phyloP scores from a whole-genome alignment of 306 rosid genomes.

The Chamaecrista fasciculata region DNA sequence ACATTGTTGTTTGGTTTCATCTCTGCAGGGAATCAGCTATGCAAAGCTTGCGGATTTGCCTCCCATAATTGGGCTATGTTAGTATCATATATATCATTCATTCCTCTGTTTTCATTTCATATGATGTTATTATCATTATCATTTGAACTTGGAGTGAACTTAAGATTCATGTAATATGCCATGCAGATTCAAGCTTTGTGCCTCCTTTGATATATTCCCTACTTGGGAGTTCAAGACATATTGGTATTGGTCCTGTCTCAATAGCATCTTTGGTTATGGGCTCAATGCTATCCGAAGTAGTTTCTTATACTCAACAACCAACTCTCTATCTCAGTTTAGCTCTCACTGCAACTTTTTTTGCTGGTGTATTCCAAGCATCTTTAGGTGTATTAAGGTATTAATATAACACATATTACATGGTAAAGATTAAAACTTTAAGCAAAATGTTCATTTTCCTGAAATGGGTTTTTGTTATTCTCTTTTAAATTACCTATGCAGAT shows the following conservation, averaged over 20 bases:
- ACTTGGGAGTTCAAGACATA: slow-evolving; percentile 90
- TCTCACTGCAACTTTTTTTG: slow-evolving; percentile 88
- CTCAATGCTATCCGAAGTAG: slow-evolving; percentile 77
- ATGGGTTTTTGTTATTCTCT: neutral
- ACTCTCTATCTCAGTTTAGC: slow-evolving; percentile 74
- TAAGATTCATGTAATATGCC: no score
- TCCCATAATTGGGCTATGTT: slow-evolving; percentile 86
- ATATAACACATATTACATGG: neutral
- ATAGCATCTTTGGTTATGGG: slow-evolving; percentile 98
- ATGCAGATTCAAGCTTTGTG: slow-evolving; percentile 94
- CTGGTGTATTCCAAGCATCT: slow-evolving; percentile 86
- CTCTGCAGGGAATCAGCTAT: slow-evolving; percentile 91
- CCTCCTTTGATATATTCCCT: slow-evolving; percentile 87
- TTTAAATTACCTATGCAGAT: slow-evolving; percentile 39
- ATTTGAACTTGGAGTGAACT: no score
- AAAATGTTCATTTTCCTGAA: neutral
- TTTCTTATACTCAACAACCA: slow-evolving; percentile 56
- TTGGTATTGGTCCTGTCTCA: slow-evolving; percentile 94
- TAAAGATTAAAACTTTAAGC: no score
- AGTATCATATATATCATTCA: no score
- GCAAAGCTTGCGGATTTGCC: slow-evolving; percentile 97
- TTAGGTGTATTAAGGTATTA: slow-evolving; percentile 76
- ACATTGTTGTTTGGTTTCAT: no score
- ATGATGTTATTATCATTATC: neutral
- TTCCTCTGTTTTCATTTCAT: neutral